Evolutionary conservation across 139 green algal species (phyloP).

Genomic region (Micractinium sp.): DNA sequence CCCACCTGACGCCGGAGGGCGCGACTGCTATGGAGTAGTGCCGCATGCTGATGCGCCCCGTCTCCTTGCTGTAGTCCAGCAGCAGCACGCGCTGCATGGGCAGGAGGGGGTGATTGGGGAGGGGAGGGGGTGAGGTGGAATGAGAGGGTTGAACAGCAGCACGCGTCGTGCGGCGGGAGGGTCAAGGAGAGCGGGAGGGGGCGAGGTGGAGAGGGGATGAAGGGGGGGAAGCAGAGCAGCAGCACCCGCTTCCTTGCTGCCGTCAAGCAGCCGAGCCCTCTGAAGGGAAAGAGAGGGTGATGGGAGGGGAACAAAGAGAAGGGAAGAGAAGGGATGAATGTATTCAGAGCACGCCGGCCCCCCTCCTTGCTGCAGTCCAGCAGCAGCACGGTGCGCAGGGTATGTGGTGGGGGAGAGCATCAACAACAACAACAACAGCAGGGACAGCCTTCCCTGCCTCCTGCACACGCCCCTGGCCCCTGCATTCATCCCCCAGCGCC

Average conservation of each 20-base stretch:
- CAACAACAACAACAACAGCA: no score
- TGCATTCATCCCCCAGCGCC: background rate
- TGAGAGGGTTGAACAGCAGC: background rate
- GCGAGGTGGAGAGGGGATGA: background rate
- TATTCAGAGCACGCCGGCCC: no score
- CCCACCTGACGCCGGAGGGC: slow-evolving; percentile 75
- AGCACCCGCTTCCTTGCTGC: no score
- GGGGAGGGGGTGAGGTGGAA: background rate
- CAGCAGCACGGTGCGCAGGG: no score
- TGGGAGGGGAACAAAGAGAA: no score
- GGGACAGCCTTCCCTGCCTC: background rate
- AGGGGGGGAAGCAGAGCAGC: background rate
- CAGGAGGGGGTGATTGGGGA: background rate
- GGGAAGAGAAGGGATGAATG: no score
- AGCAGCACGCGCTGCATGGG: slow-evolving; percentile 80
- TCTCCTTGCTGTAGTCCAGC: slow-evolving; percentile 73
- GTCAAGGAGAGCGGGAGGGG: background rate
- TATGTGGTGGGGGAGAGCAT: no score
- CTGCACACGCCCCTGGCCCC: no score
- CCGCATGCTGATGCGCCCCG: slow-evolving; percentile 74
- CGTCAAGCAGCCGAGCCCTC: no score
- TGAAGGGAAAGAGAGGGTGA: no score
- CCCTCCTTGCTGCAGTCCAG: no score
- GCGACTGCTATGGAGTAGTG: slow-evolving; percentile 86
- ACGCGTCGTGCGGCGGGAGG: no score